phyloP scores from a whole-genome alignment of 1,284 basidiomycete species.

The Ustilago sp. region DNA sequence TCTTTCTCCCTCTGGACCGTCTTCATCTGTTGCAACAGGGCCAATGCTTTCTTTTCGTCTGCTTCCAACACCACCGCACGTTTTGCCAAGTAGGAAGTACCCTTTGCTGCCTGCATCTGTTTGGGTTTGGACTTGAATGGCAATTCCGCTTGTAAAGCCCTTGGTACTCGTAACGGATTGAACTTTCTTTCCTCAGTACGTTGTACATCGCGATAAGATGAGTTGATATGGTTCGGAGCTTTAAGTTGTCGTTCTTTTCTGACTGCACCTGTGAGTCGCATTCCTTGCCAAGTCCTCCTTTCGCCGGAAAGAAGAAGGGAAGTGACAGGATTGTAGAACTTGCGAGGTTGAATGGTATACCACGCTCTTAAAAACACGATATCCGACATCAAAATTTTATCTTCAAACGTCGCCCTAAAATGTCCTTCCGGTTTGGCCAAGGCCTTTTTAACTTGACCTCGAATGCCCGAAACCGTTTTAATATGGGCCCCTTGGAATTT shows the following conservation, averaged over 20 bases:
- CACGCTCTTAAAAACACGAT: constrained; percentile 95
- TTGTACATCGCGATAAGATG: constrained; percentile 81
- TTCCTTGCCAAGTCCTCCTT: constrained; percentile 73
- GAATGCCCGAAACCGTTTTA: constrained; percentile 92
- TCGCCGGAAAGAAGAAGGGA: constrained; percentile 76
- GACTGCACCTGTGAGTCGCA: constrained; percentile 94
- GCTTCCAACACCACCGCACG: constrained; percentile 90
- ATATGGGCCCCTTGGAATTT: constrained; percentile 98
- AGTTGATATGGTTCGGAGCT: constrained; percentile 83
- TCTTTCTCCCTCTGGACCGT: constrained; percentile 91
- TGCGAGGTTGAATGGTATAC: constrained; percentile 93
- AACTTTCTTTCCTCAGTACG: constrained; percentile 80
- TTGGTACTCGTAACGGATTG: constrained; percentile 88
- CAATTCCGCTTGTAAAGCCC: constrained; percentile 86
- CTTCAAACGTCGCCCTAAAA: constrained; percentile 96
- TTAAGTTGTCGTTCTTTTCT: constrained; percentile 84
- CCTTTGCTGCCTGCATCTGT: constrained; percentile 74
- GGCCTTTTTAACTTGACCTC: constrained; percentile 97
- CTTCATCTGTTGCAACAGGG: constrained; percentile 93
- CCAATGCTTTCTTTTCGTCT: constrained; percentile 91
- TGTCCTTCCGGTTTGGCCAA: constrained; percentile 92
- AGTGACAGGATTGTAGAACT: constrained; percentile 96
- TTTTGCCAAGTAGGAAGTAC: constrained; percentile 73
- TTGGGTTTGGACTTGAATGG: constrained; percentile 95
- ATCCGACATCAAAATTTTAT: constrained; percentile 96